Evolutionary conservation across 805 yeast species (phyloP), one percentile per base, ranked within the genome.

Genomic region (Schwanniomyces polymorphus): DNA sequence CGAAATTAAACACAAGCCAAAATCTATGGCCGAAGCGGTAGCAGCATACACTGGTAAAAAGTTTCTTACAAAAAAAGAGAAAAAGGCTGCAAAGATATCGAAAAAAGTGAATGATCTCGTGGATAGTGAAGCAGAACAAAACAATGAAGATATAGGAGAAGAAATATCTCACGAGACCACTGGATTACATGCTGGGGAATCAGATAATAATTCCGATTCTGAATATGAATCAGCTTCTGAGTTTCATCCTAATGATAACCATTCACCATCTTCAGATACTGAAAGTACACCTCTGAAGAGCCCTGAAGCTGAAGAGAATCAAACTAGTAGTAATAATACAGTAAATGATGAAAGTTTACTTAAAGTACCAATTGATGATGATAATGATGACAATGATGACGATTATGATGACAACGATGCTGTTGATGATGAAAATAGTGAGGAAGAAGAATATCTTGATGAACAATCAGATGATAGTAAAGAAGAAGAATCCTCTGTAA

Each of bases 21-120:
- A 59, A 47, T 75, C 81, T 16, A 69, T 79, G 77, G 83, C 82
- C 8, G 84, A 79, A 58, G 85, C 85, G 8, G 78, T 82, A 27
- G 82, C 82, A 10, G 74, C 79, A 7, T 80, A 80, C 58, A 73
- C 84, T 1, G 82, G 83, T 26, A 79, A 79, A 47, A 76, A 72
- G 55, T 80, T 79, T 48, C 61, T 78, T 52, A 71, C 78, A 5
- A 79, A 77, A 56, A 74, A 75, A 28, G 74, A 76, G 47, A 73
- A 69, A 48, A 63, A 51, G 27, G 46, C 38, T n/a, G 43, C 41
- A 52, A 59, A 62, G 43, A 59, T 43, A 58, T 60, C 46, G 56
- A 53, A 50, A 61, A 48, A 59, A 62, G 48, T 54, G 44, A 45
- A 34, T 50, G 63, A 16, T 48, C 59, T 53, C 58, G 55, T 44